Base-by-base conservation (phyloP, 2,329 filamentous ascomycete species). In the Calonectria pauciramosa region DNA sequence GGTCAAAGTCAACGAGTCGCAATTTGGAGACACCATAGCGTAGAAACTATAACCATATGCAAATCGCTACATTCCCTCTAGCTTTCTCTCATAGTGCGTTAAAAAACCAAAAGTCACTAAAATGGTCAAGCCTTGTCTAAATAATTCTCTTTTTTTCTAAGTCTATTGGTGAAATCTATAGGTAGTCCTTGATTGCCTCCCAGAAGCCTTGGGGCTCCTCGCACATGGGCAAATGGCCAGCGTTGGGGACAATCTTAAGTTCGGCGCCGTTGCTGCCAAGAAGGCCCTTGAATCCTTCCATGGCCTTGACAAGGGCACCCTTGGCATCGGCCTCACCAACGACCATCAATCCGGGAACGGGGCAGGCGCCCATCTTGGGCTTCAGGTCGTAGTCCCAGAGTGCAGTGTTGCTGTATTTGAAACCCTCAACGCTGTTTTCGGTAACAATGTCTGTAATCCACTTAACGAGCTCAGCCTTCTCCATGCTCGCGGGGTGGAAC, bases 191-290 rank as follows among this genome's bases (percentile, higher is more conserved):
- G 3, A 96, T 87, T 59, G 91, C 91, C 34, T 89, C 86, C 82
- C 93, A 93, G 82, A 96, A 96, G 5, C 89, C 91, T 71, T 88
- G 85, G 0, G 94, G 93, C 77, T 91, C 90, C 85, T 97, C 95
- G 63, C 92, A 92, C 94, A 97, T 97, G 0, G 95, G 95, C 80
- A 98, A 85, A 86, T 98, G 95, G 0, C 95, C 95, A 0, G 95
- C 92, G 11, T 89, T 86, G 0, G 94, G 90, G 13, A 97, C 90
- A 72, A 94, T 84, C 82, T 89, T 91, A 77, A 96, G 89, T 73
- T 91, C 88, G 0, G 89, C 90, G 0, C 90, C 91, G 0, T 84
- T 82, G 13, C 86, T 83, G 0, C 93, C 93, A 52, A 95, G 83
- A 23, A 86, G 82, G 0, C 85, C 88, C 70, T 89, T 91, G 89